A percentile compares a stretch with the other conserved stretches of the same genome.
Conservation (phyloP, 495 filamentous ascomycete species). For the Tuber aestivum region DNA sequence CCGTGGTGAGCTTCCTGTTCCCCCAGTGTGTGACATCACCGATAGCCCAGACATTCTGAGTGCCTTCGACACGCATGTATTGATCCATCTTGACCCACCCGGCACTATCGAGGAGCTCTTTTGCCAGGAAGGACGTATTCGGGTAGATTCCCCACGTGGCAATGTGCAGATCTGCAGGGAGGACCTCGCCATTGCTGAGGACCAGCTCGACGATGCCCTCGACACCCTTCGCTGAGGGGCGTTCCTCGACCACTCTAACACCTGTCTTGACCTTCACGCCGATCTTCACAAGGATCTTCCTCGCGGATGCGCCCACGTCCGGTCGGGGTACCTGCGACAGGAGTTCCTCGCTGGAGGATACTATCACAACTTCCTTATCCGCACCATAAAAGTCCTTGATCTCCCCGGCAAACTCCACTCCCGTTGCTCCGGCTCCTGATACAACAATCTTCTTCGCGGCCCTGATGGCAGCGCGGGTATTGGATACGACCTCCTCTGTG, state of each 20-base stretch:
- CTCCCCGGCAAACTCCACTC: constrained; percentile 60
- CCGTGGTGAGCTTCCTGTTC: constrained; percentile 11
- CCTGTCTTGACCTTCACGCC: constrained; percentile 49
- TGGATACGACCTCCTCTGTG: constrained; percentile 8
- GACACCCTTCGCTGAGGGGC: constrained; percentile 5
- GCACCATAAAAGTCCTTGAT: constrained; percentile 44
- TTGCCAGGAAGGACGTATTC: constrained; percentile 57
- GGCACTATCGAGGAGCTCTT: constrained; percentile 47
- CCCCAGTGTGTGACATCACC: constrained; percentile 48
- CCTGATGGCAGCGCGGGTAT: constrained; percentile 44
- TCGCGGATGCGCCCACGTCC: constrained; percentile 42
- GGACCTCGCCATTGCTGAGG: constrained; percentile 43
- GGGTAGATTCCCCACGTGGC: constrained; percentile 57
- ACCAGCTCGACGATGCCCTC: constrained; percentile 23
- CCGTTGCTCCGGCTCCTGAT: constrained; percentile 62
- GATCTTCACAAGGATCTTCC: constrained; percentile 50
- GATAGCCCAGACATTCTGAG: constrained; percentile 50
- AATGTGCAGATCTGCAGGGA: constrained; percentile 57
- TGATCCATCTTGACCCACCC: constrained; percentile 56
- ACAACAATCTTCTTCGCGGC: constrained; percentile 57
- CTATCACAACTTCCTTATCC: constrained; percentile 48
- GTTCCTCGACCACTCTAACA: constrained; percentile 42
- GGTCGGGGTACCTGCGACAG: constrained; percentile 42
- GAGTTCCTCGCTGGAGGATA: constrained; percentile 47
- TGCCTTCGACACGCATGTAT: constrained; percentile 49